Evolutionary conservation across 106 monocot species (phyloP).

Genomic region (Posidonia australis): DNA sequence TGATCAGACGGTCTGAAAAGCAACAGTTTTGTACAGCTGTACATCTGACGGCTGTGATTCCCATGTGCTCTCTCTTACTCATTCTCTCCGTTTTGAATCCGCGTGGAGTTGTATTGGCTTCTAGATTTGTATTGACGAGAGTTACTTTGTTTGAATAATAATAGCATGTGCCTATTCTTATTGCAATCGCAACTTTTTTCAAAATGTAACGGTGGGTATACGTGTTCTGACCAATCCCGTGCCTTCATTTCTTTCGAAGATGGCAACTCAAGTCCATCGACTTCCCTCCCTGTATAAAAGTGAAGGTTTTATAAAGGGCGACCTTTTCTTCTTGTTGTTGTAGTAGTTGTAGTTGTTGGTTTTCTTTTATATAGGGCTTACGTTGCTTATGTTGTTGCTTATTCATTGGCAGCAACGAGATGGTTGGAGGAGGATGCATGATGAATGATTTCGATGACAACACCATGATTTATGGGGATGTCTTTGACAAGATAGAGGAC

Average conservation of each 20-base stretch:
- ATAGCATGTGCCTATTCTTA: background rate
- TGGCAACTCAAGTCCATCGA: no score
- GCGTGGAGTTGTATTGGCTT: background rate
- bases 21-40: background rate
- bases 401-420: background rate
- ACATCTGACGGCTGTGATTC: background rate
- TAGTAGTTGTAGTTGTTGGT: no score
- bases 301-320: background rate
- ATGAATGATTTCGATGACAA: background rate
- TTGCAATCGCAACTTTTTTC: background rate
- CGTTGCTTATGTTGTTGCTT: background rate
- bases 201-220: background rate
- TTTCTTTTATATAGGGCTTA: no score
- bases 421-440: background rate
- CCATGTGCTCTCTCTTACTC: background rate
- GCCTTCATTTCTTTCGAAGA: background rate
- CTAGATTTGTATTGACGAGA: no score
- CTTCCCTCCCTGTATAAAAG: background rate
- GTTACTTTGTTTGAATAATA: background rate
- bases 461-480: background rate
- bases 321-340: background rate
- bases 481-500: conserved; percentile 5
- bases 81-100: background rate
- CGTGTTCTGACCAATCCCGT: background rate
- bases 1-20: no score